Evolutionary conservation across 1,284 basidiomycete genomes (phyloP).

Genomic region (Tilletia horrida): DNA sequence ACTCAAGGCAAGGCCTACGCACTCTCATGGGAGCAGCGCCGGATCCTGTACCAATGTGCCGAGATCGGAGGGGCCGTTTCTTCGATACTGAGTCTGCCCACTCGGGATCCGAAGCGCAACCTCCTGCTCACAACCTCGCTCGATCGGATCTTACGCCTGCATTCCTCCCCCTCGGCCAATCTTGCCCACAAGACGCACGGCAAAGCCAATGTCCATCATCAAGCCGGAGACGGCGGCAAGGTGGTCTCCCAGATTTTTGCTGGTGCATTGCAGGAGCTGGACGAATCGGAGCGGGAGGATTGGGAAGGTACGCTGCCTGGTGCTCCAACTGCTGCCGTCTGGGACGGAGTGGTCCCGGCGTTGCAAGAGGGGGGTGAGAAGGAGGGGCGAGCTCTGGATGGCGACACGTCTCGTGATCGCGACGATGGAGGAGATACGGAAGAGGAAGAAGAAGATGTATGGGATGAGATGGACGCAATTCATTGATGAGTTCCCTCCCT

Average conservation of each 20-base stretch:
- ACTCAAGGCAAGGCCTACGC: constrained; percentile 34
- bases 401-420: too few relatives aligned
- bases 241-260: neutral
- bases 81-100: neutral
- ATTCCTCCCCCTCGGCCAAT: neutral
- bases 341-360: constrained; percentile 16
- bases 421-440: neutral
- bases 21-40: constrained; percentile 32
- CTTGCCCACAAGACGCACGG: neutral
- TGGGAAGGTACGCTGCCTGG: constrained; percentile 10
- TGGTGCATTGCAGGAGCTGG: neutral
- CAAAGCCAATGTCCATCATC: neutral
- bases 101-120: neutral
- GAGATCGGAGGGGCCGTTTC: constrained; percentile 5
- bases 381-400: too few relatives aligned
- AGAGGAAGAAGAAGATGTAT: neutral
- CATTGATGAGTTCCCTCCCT: too few relatives aligned
- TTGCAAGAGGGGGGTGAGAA: neutral
- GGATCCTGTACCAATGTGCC: constrained; percentile 33
- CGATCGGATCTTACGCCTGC: constrained; percentile 20
- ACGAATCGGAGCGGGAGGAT: neutral
- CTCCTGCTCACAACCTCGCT: constrained; percentile 7
- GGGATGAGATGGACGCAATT: constrained; percentile 7
- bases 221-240: neutral
- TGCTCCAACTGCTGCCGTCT: constrained; percentile 16